Evolutionary conservation across 1,284 basidiomycete species (phyloP), one percentile per base, ranked within the genome.

Genomic region (Pisolithus thermaeus): DNA sequence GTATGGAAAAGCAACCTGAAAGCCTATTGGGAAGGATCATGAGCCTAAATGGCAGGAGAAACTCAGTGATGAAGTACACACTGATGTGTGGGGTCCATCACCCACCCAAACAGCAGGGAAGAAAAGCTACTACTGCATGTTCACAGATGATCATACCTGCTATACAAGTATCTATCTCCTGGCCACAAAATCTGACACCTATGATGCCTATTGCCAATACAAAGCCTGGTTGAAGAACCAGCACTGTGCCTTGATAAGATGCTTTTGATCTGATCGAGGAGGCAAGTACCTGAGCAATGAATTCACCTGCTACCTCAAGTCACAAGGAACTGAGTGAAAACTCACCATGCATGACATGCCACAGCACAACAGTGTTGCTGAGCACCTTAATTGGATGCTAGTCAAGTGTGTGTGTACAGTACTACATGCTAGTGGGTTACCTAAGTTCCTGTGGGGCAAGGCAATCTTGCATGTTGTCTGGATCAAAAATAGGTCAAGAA

Each of bases 201-300:
- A 66, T n/a, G 44, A 58, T 1, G 11, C 42, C n/a, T 44, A 44
- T n/a, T 14, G 20, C 11, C 20, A n/a, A 7, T 44, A n/a, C 30
- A 18, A 44, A 28, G 25, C 11, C 12, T 44, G 42, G 42, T 16
- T 30, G 12, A 14, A 23, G 4, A 44, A 12, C 5, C 42, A 28
- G 42, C 27, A 27, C 5, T 48, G 57, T 11, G 52, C 49, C 2
- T 7, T 2, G 0, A 22, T 49, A 16, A 49, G 69, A 52, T 36
- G 41, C 35, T 56, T 76, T 0, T 66, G 68, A 35, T 65, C 66
- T 0, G 72, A 77, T 53, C 50, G 56, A 32, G 70, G 71, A 0
- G 64, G 70, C 0, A 70, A 75, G 53, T 74, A 70, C 56, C 50
- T 58, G 2, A 56, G 61, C 16, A 46, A 56, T 3, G 59, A 63